A percentile compares a stretch with the other conserved stretches of the same genome.
Evolutionary conservation across 495 filamentous ascomycete genomes (phyloP).

Genomic region (Daldinia vernicosa): DNA sequence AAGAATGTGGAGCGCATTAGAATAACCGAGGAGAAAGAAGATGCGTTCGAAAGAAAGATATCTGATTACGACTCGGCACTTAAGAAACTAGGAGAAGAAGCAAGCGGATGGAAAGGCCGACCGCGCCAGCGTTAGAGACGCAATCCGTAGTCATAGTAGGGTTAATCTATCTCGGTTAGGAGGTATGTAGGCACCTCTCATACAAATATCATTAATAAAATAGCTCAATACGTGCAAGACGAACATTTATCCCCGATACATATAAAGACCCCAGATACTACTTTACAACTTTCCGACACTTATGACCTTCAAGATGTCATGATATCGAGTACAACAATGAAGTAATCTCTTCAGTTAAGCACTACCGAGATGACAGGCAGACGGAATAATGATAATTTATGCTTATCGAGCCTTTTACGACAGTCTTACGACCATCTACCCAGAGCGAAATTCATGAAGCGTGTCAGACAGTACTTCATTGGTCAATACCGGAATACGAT

Average conservation of each 20-base stretch:
- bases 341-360: not conserved
- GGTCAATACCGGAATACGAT: not conserved
- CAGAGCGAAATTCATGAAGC: not conserved
- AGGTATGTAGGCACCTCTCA: too few relatives aligned
- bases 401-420: not conserved
- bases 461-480: not conserved
- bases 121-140: not conserved
- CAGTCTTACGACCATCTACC: not conserved
- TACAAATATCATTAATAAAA: not conserved
- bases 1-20: conserved; percentile 52
- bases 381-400: not conserved
- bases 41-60: conserved; percentile 62
- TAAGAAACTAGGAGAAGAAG: conserved; percentile 58
- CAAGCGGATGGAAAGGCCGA: conserved; percentile 32
- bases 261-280: not conserved
- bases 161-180: not conserved
- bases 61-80: conserved; percentile 69
- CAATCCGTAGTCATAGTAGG: not conserved
- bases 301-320: not conserved
- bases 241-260: not conserved
- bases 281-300: not conserved
- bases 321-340: not conserved
- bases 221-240: not conserved
- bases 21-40: conserved; percentile 62
- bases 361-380: not conserved